Percentiles rank a stretch among this genome's conserved stretches.
phyloP scores from a whole-genome alignment of 2,329 filamentous ascomycete species.

The Alternaria panax region DNA sequence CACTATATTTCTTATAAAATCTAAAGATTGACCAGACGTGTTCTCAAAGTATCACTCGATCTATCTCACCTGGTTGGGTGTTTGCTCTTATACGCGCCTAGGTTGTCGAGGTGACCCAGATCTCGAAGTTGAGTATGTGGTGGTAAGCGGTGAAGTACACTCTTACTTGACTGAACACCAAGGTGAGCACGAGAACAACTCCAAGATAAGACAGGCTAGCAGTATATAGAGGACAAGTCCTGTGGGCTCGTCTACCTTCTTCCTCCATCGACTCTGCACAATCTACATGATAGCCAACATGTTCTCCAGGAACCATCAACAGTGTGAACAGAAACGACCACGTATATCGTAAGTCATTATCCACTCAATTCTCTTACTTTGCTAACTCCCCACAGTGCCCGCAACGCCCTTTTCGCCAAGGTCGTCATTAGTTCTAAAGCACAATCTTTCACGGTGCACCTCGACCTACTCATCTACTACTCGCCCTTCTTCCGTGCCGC shows the following conservation, averaged over 20 bases:
- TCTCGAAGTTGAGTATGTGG: not conserved
- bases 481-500: not conserved
- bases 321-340: not conserved
- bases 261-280: not conserved
- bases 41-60: not conserved
- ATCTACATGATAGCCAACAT: not conserved
- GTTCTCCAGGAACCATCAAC: not conserved
- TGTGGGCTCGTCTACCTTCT: not conserved
- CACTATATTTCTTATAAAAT: not conserved
- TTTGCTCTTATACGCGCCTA: not conserved
- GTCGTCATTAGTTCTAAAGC: not conserved
- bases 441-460: not conserved
- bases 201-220: not conserved
- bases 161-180: not conserved
- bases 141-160: not conserved
- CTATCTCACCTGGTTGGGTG: not conserved
- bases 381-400: not conserved
- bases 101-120: not conserved
- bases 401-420: not conserved
- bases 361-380: not conserved
- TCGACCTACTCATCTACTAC: not conserved
- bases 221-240: not conserved
- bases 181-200: not conserved
- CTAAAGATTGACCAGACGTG: not conserved
- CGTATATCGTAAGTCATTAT: not conserved